Evolutionary conservation across 768 basidiomycete species (phyloP), one percentile per base, ranked within the genome.

Genomic region (Sistotremastrum niveocremeum): DNA sequence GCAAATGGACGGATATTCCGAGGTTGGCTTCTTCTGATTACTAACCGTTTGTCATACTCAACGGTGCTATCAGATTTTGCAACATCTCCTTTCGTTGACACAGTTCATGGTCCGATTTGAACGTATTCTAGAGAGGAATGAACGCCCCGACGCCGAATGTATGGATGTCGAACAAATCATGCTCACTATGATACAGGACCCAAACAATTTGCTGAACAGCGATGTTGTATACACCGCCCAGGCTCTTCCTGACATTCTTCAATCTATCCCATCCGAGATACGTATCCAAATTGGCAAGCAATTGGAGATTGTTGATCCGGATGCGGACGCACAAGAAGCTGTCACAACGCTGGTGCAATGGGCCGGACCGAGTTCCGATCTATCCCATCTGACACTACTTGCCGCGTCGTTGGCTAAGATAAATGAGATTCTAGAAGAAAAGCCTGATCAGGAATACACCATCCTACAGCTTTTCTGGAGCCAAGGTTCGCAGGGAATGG

Each of bases 101-200:
- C 84, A 85, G 57, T 71, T 85, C 60, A 76, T 76, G 0, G 75
- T 76, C 44, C 77, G 84, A 7, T 65, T 88, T 28, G 76, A 76
- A 51, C 83, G 81, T 65, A 82, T 84, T 59, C 75, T 73, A n/a
- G 69, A 69, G 42, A 76, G 77, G 45, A 74, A 76, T 45, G 67
- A 72, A 40, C 65, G 72, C 7, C 85, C 83, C 0, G 69, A 73
- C 30, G 74, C 72, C 51, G 74, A 79, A 0, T 76, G 76, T 2
- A 70, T 79, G 33, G 68, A 82, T 37, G 80, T 79, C 0, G 85
- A 88, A 62, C 73, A 78, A 34, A 70, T 86, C 30, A 66, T 87
- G 2, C 62, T 70, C 35, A 71, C 76, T 37, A 70, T 86, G 30
- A 69, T 76, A 0, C 69, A 71, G 39, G 71, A 79, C 38, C 82